phyloP scores from a whole-genome alignment of 2,329 filamentous ascomycete species.

The Alternaria sp. region DNA sequence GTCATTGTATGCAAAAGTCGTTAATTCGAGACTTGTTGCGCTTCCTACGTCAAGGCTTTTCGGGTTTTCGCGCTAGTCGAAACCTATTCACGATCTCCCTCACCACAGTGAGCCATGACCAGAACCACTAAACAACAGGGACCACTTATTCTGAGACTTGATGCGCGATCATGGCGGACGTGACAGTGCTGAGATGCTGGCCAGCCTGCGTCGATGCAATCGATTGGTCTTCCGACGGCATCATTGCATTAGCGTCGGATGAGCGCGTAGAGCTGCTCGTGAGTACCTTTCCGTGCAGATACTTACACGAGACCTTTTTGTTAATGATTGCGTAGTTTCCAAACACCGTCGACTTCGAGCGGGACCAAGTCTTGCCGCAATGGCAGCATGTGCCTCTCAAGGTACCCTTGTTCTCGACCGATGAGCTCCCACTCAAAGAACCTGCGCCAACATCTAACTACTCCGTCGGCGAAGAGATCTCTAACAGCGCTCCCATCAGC shows the following conservation, averaged over 20 bases:
- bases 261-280: constrained; percentile 63
- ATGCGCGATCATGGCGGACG: constrained; percentile 38
- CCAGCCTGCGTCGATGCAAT: constrained; percentile 61
- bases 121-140: not conserved
- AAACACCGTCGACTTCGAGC: constrained; percentile 36
- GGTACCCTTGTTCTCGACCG: constrained; percentile 59
- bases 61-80: not conserved
- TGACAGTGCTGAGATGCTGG: constrained; percentile 51
- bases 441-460: constrained; percentile 57
- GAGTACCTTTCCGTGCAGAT: not conserved
- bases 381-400: constrained; percentile 52
- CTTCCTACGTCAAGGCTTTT: not conserved
- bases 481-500: constrained; percentile 56
- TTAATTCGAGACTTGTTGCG: not conserved
- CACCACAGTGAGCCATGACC: constrained; percentile 7
- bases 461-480: constrained; percentile 66
- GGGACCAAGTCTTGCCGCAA: constrained; percentile 39
- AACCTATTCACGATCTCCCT: not conserved
- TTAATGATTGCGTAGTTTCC: constrained; percentile 37
- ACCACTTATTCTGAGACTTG: not conserved
- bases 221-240: constrained; percentile 66
- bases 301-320: not conserved
- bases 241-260: constrained; percentile 63
- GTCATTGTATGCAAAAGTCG: not conserved
- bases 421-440: constrained; percentile 55